phyloP scores from a whole-genome alignment of 371 early-diverging fungal species.

The Mucor lusitanicus region DNA sequence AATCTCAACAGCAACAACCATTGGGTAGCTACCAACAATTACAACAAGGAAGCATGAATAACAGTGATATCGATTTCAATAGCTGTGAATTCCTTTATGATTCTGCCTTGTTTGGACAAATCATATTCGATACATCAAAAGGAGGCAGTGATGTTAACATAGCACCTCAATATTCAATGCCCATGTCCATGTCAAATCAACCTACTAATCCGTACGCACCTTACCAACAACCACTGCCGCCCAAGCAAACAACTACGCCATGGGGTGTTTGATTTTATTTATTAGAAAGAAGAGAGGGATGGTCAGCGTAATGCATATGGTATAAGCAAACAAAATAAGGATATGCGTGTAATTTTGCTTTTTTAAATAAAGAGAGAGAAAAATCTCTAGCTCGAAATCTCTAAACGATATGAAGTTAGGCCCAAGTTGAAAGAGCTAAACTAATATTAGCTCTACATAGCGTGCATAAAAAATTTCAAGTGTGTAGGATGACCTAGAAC shows the following conservation, averaged over 20 bases:
- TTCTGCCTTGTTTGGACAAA: constrained; percentile 48
- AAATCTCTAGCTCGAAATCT: no score
- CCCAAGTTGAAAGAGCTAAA: no score
- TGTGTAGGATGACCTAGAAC: no score
- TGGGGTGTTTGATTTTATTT: not conserved
- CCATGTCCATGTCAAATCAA: not conserved
- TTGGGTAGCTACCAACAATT: not conserved
- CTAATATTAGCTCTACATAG: no score
- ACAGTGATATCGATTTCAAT: constrained; percentile 38
- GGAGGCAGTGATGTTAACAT: not conserved
- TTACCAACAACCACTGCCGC: not conserved
- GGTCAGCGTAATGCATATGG: no score
- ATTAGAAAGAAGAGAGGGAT: not conserved
- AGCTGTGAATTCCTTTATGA: constrained; percentile 46
- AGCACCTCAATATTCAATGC: not conserved
- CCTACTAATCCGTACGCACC: not conserved
- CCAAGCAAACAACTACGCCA: not conserved
- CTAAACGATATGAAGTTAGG: no score
- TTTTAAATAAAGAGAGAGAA: no score
- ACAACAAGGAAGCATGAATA: not conserved
- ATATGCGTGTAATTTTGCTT: no score
- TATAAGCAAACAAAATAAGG: no score
- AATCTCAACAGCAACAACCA: constrained; percentile 3
- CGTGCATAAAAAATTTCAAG: no score
- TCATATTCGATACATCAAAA: constrained; percentile 34